phyloP scores from a whole-genome alignment of 2,329 filamentous ascomycete species.

The Chalara sp. region DNA sequence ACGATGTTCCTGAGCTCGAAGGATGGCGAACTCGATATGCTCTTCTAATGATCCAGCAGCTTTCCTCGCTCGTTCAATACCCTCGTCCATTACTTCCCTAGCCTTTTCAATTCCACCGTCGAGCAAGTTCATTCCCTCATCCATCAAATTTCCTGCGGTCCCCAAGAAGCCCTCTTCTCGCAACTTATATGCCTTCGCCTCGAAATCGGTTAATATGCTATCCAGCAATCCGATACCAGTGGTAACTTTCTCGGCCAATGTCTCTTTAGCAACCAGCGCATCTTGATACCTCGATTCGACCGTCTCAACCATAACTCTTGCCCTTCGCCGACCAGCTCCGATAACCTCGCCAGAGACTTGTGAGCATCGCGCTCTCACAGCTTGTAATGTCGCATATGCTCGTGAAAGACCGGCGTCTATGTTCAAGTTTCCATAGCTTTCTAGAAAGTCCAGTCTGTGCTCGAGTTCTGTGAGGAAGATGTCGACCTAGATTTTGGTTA shows the following conservation, averaged over 20 bases:
- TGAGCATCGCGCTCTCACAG: slow-evolving; percentile 81
- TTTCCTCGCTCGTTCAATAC: slow-evolving; percentile 73
- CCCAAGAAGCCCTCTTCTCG: slow-evolving; percentile 70
- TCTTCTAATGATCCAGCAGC: slow-evolving; percentile 79
- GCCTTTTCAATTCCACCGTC: slow-evolving; percentile 73
- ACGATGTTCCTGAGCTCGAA: slow-evolving; percentile 61
- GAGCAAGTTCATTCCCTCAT: slow-evolving; percentile 71
- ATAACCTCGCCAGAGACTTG: slow-evolving; percentile 86
- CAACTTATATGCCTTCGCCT: slow-evolving; percentile 72
- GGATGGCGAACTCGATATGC: slow-evolving; percentile 73
- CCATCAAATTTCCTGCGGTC: slow-evolving; percentile 66
- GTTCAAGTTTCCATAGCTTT: slow-evolving; percentile 77
- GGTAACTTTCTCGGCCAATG: slow-evolving; percentile 84
- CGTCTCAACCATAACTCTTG: slow-evolving; percentile 87
- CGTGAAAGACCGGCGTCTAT: slow-evolving; percentile 79
- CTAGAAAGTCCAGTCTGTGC: slow-evolving; percentile 77
- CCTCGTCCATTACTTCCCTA: slow-evolving; percentile 70
- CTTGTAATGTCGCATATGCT: slow-evolving; percentile 78
- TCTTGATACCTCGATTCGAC: slow-evolving; percentile 84
- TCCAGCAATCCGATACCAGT: slow-evolving; percentile 85
- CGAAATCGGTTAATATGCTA: slow-evolving; percentile 76
- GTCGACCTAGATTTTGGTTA: slow-evolving; percentile 49
- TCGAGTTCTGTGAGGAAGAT: slow-evolving; percentile 81
- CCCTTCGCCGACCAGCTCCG: slow-evolving; percentile 74
- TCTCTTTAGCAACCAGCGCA: slow-evolving; percentile 75